A percentile compares a stretch with the other conserved stretches of the same genome.
These are phyloP conservation scores for Aspergillus asperescens DNA, from an alignment of 495 filamentous ascomycete genomes.

Conservation along the genomic window DNA sequence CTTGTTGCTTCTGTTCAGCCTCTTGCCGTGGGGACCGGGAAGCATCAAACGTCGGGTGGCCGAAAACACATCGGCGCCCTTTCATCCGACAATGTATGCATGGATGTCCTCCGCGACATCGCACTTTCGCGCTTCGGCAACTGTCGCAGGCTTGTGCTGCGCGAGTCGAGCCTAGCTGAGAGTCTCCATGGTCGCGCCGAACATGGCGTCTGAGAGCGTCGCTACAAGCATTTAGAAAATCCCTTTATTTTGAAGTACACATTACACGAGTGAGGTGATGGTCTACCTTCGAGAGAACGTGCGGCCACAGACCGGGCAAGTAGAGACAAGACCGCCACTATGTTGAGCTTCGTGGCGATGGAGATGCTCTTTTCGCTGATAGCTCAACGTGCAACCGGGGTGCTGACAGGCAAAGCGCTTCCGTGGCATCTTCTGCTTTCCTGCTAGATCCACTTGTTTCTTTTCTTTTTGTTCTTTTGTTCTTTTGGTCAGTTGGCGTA, in stretches of 20 bases:
- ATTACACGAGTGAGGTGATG: background rate
- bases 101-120: slow-evolving; percentile 9
- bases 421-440: too few species aligned
- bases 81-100: slow-evolving; percentile 2
- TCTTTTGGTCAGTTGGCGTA: too few species aligned
- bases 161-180: background rate
- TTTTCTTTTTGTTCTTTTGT: too few species aligned
- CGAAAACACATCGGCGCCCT: background rate
- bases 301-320: slow-evolving; percentile 10
- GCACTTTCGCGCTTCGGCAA: slow-evolving; percentile 11
- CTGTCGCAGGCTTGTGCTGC: slow-evolving; percentile 2
- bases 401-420: background rate
- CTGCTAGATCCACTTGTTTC: too few species aligned
- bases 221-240: background rate
- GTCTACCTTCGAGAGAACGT: slow-evolving; percentile 7
- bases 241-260: background rate
- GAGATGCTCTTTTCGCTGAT: slow-evolving; percentile 9
- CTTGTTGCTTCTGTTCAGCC: background rate
- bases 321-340: background rate
- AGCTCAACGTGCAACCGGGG: background rate
- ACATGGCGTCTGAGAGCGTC: slow-evolving; percentile 15
- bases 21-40: background rate
- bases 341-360: slow-evolving; percentile 11
- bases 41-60: background rate
- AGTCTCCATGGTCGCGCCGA: slow-evolving; percentile 8